These are phyloP conservation scores for Elongisporangium senticosum DNA, from an alignment of 352 stramenopile genomes.

Conservation along the genomic window DNA sequence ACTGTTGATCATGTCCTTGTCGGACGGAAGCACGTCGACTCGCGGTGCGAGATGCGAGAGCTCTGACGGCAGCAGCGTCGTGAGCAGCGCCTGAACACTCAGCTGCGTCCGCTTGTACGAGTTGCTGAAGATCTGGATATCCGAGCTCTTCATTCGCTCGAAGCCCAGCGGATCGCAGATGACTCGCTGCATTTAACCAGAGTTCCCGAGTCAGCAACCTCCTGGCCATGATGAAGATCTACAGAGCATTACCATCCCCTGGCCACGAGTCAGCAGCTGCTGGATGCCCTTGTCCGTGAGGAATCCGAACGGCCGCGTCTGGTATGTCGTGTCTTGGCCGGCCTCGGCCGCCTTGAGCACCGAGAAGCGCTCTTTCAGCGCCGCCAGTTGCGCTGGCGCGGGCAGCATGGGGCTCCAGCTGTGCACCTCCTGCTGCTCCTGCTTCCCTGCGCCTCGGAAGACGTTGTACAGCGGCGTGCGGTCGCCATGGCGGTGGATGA, in stretches of 20 bases:
- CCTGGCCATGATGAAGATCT: not conserved
- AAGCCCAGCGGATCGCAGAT: conserved; percentile 38
- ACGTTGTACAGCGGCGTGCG: conserved; percentile 73
- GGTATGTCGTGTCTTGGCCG: conserved; percentile 19
- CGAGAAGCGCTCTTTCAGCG: conserved; percentile 26
- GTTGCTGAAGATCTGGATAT: conserved; percentile 66
- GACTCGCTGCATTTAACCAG: conserved; percentile 14
- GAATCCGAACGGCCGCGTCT: conserved; percentile 62
- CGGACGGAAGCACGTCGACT: conserved; percentile 51
- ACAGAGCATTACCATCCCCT: conserved; percentile 25
- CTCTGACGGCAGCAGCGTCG: conserved; percentile 33
- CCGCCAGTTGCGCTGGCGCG: conserved; percentile 19
- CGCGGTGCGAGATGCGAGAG: conserved; percentile 21
- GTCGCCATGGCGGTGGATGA: conserved; percentile 78
- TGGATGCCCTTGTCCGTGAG: conserved; percentile 56
- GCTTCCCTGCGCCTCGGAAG: conserved; percentile 27
- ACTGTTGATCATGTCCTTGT: conserved; percentile 83
- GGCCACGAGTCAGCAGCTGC: conserved; percentile 57
- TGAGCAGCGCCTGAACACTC: conserved; percentile 62
- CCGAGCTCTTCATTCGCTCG: conserved; percentile 17
- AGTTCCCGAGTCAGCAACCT: not conserved
- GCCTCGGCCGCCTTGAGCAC: conserved; percentile 11
- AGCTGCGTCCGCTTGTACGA: conserved; percentile 74
- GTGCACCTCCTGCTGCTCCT: conserved; percentile 30
- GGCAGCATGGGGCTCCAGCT: conserved; percentile 48